These are phyloP conservation scores for Chrysoporthe puriensis DNA, from an alignment of 2,329 filamentous ascomycete species.

Conservation along the genomic window DNA sequence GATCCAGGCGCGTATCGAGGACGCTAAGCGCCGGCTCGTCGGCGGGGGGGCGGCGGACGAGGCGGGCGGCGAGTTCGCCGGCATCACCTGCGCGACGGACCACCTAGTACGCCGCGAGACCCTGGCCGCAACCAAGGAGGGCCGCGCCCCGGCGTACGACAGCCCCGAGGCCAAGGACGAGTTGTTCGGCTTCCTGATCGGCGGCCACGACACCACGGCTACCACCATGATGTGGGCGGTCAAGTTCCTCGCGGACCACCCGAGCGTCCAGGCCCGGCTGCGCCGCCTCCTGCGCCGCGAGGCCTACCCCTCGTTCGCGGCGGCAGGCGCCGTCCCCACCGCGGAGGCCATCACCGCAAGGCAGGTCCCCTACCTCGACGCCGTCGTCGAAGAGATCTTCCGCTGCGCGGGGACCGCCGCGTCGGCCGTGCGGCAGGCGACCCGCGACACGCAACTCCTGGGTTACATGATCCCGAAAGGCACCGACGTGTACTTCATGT, in stretches of 20 bases:
- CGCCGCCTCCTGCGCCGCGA: slow-evolving; percentile 44
- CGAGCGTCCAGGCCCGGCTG: slow-evolving; percentile 43
- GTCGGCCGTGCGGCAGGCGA: slow-evolving; percentile 48
- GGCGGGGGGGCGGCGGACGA: not conserved
- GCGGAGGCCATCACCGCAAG: slow-evolving; percentile 39
- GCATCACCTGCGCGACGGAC: slow-evolving; percentile 19
- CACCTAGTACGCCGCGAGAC: slow-evolving; percentile 23
- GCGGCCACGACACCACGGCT: slow-evolving; percentile 49
- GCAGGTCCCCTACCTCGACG: slow-evolving; percentile 48
- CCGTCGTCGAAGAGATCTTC: slow-evolving; percentile 50
- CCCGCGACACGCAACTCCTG: slow-evolving; percentile 44
- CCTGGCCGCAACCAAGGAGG: slow-evolving; percentile 16
- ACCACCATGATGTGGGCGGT: slow-evolving; percentile 48
- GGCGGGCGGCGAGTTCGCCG: slow-evolving; percentile 8
- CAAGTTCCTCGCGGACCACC: slow-evolving; percentile 45
- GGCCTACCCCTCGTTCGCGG: slow-evolving; percentile 36
- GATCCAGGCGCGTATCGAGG: slow-evolving; percentile 20
- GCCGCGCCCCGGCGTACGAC: slow-evolving; percentile 17
- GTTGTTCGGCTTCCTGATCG: slow-evolving; percentile 46
- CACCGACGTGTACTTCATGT: slow-evolving; percentile 47
- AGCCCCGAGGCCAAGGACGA: slow-evolving; percentile 35
- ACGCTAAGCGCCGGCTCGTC: slow-evolving; percentile 19
- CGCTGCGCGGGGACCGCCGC: slow-evolving; percentile 51
- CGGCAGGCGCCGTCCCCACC: slow-evolving; percentile 39
- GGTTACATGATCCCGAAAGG: slow-evolving; percentile 46